phyloP scores from a whole-genome alignment of 306 rosid genomes.

The Quercus rubra region DNA sequence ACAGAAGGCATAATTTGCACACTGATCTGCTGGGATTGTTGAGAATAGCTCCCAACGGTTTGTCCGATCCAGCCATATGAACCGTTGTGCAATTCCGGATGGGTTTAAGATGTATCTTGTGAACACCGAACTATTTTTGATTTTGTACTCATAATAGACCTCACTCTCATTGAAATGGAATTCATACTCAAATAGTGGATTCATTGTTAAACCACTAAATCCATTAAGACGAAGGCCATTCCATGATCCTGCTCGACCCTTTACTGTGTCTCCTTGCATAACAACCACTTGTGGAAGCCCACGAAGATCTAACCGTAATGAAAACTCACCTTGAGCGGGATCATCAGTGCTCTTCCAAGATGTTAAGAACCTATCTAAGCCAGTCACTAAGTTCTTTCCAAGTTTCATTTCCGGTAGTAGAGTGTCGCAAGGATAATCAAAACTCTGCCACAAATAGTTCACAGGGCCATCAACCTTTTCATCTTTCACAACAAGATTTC shows the following conservation, averaged over 20 bases:
- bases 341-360: slow-evolving; percentile 45
- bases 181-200: not conserved
- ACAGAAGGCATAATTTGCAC: slow-evolving; percentile 25
- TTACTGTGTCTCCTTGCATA: not conserved
- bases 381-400: slow-evolving; percentile 33
- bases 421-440: slow-evolving; percentile 53
- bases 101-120: slow-evolving; percentile 3
- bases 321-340: slow-evolving; percentile 35
- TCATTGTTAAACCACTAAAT: not conserved
- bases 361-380: slow-evolving; percentile 14
- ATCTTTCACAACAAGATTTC: slow-evolving; percentile 37
- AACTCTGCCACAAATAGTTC: slow-evolving; percentile 38
- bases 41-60: slow-evolving; percentile 8
- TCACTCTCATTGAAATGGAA: slow-evolving; percentile 16
- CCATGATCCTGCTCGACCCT: slow-evolving; percentile 6
- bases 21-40: not conserved
- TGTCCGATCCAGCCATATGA: slow-evolving; percentile 10
- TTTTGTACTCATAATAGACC: not conserved
- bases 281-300: not conserved
- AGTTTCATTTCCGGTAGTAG: slow-evolving; percentile 43
- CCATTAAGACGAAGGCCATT: slow-evolving; percentile 18
- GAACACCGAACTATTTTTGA: not conserved
- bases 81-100: slow-evolving; percentile 13
- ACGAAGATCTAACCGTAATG: not conserved
- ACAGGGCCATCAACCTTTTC: not conserved